Evolutionary conservation across 1,139 yeast species (phyloP), one percentile per base, ranked within the genome.

Genomic region (Lizanozyma gosingica): DNA sequence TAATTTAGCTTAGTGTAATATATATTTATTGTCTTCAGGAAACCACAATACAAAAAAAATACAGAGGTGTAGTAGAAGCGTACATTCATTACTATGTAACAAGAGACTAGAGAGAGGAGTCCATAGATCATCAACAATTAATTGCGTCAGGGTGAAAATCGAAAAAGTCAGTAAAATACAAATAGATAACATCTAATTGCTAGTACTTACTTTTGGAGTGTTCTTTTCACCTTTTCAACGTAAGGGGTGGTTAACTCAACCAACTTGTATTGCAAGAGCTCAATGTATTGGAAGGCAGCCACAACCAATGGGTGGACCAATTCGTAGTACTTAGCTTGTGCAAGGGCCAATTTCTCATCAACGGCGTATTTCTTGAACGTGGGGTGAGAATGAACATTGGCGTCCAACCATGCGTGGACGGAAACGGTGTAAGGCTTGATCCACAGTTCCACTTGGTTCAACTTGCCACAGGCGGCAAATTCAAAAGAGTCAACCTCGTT

Each of bases 331-430:
- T 46, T 36, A 34, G 45, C 43, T 33, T 18, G 27, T 47, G 47
- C 59, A 37, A 36, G 37, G 39, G 46, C 49, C 36, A 64, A 37
- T 46, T 64, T 60, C 38, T 57, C 57, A 35, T 58, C 63, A 39
- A 68, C 53, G 45, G 61, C 47, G 52, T 65, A 62, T 44, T 66
- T 56, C 46, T 56, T 54, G 55, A 59, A 63, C 39, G 59, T 52
- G 37, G 61, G 63, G 50, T 65, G 66, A 17, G 69, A 56, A 49
- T 50, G 54, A 32, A 41, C 18, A 14, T 14, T 17, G 4, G 37
- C 33, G 59, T 33, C 53, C 50, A 51, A 67, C 71, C 50, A 67
- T 59, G 49, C 63, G 63, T 9, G 41, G 47, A 36, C 59, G 57
- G 29, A 22, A 22, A 11, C 29, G 11, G 29, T 22, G 11, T 22